A percentile compares a stretch with the other conserved stretches of the same genome.
These are phyloP conservation scores for Yamadazyma pseudoaaseri DNA, from an alignment of 1,139 yeast genomes.

Conservation along the genomic window DNA sequence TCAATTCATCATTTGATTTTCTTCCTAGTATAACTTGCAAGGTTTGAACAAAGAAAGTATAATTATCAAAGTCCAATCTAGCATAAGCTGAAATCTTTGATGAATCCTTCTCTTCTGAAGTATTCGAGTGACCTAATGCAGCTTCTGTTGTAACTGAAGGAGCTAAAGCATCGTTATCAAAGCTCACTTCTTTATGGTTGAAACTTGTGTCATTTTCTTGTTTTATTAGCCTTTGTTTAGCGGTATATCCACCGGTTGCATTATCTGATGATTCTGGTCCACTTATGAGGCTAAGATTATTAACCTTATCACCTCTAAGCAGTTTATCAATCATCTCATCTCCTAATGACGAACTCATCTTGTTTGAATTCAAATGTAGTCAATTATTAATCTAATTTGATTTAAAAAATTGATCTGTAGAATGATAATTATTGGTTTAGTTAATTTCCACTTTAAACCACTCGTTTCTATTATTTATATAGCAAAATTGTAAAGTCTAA, in stretches of 20 bases:
- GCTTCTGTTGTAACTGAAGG: slow-evolving; percentile 22
- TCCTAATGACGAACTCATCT: slow-evolving; percentile 15
- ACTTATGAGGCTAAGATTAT: no score
- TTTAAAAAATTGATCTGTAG: no score
- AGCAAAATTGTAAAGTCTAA: background rate
- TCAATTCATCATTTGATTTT: slow-evolving; percentile 68
- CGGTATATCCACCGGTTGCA: no score
- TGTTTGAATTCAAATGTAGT: background rate
- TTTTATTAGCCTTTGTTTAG: no score
- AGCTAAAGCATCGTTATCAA: slow-evolving; percentile 1
- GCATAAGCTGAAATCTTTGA: slow-evolving; percentile 89
- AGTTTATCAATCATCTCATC: slow-evolving; percentile 15
- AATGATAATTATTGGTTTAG: background rate
- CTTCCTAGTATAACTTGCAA: slow-evolving; percentile 91
- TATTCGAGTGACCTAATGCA: slow-evolving; percentile 16
- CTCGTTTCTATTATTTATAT: background rate
- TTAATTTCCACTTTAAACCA: background rate
- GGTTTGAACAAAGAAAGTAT: slow-evolving; percentile 93
- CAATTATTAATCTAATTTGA: background rate
- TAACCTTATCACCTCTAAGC: no score
- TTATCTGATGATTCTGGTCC: no score
- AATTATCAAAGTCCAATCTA: slow-evolving; percentile 85
- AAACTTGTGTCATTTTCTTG: slow-evolving; percentile 1
- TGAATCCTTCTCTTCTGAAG: slow-evolving; percentile 21
- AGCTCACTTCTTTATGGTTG: slow-evolving; percentile 2